Evolutionary conservation across 1,284 basidiomycete genomes (phyloP), one percentile per base, ranked within the genome.

Genomic region (Ganoderma sinense): DNA sequence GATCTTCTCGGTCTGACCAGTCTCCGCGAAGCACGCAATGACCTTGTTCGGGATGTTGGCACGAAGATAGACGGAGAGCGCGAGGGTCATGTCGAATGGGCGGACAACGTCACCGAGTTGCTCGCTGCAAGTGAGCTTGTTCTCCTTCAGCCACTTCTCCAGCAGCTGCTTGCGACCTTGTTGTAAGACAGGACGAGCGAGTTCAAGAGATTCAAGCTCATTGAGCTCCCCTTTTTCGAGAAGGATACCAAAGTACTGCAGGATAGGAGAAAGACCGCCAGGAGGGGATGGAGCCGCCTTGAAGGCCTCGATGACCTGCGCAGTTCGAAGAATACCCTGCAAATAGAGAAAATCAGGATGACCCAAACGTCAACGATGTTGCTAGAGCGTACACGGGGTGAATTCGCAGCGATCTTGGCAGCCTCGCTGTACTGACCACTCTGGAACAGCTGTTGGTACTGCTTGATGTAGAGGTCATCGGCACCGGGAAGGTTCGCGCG

Each of bases 141-240:
- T 98, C 87, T 99, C 98, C 85, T 99, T 99, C 74, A 99, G 85
- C 98, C 98, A 99, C 80, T 99, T 99, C 85, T 99, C 98, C 33
- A 99, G 87, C 59, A 99, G 86, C 79, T 99, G 97, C 84, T 99
- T 99, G 79, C 97, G 91, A 66, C 97, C 97, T 85, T 99, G 98
- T 76, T 96, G 93, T 63, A 99, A 86, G 16, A 99, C 98, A 29
- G 98, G 98, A 65, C 96, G 91, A 0, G 98, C 97, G 56, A 99
- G 91, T 82, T 99, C 98, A 59, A 99, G 84, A 43, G 96, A 98
- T 82, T 99, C 98, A 45, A 94, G 89, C 81, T 97, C 97, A 85
- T 99, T 99, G 69, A 99, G 89, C 83, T 98, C 95, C 48, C 97
- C 97, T 82, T 97, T 98, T 86, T 99, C 98, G 64, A 99, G 87